These are phyloP conservation scores for Colletotrichum cordylinicola DNA, from an alignment of 2,329 filamentous ascomycete genomes.

Conservation along the genomic window DNA sequence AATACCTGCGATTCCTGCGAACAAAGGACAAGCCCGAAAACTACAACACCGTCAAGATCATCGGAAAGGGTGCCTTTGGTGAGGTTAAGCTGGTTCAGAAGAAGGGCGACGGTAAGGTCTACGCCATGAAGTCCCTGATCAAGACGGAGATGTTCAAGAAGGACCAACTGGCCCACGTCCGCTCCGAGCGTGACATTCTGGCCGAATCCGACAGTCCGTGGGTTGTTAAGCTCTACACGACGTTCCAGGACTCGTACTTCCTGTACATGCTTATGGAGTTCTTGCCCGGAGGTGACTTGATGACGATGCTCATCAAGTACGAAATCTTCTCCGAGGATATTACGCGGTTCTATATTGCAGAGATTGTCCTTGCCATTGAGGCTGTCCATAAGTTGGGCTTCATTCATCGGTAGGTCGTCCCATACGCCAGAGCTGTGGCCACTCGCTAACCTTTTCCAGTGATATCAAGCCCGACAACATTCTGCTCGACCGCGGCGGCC, in stretches of 20 bases:
- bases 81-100: constrained; percentile 98
- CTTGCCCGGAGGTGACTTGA: constrained; percentile 94
- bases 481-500: constrained; percentile 89
- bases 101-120: constrained; percentile 95
- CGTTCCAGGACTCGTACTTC: constrained; percentile 96
- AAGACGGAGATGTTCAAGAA: constrained; percentile 99
- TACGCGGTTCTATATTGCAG: constrained; percentile 98
- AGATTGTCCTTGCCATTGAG: constrained; percentile 97
- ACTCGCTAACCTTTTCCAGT: constrained; percentile 49
- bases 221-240: constrained; percentile 98
- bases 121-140: constrained; percentile 96
- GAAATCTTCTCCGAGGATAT: constrained; percentile 99
- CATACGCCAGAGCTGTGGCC: too few species aligned
- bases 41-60: constrained; percentile 96
- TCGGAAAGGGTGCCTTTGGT: constrained; percentile 98
- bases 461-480: constrained; percentile 99
- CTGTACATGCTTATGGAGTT: constrained; percentile 99
- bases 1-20: constrained; percentile 91
- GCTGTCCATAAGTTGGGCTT: constrained; percentile 98
- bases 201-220: constrained; percentile 99
- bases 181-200: constrained; percentile 95
- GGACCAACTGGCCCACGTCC: constrained; percentile 96
- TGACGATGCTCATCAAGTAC: constrained; percentile 99
- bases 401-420: constrained; percentile 87
- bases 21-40: constrained; percentile 94